Evolutionary conservation across 331 rosid species (phyloP), one percentile per base, ranked within the genome.

Genomic region (Acacia concinna): DNA sequence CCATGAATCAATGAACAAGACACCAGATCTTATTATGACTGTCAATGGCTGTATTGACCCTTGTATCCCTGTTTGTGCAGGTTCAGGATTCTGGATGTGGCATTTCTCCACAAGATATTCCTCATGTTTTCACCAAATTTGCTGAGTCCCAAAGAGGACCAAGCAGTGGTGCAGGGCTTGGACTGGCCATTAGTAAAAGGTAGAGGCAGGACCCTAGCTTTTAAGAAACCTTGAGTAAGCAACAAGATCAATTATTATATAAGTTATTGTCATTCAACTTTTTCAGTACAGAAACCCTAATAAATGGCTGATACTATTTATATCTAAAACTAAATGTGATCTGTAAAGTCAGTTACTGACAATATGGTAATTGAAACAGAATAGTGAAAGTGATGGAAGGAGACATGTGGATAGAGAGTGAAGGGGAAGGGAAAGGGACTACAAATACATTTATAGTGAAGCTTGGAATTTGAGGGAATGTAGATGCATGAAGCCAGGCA

Each of bases 61-160:
- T 5, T 25, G 25, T 69, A 71, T 78, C 76, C 74, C 74, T 60
- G 49, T 43, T 77, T 75, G 64, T 74, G 51, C 89, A 93, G 98
- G 90, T 95, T 79, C 90, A 91, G 86, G 99, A 95, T 81, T 88
- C 98, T 40, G 98, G 98, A 43, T 83, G 97, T 82, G 98, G 99
- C 66, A 82, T 95, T 90, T 90, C 65, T 34, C 90, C 87, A 6
- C 91, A 89, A 81, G 98, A 93, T 44, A 89, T 89, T 83, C 93
- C 91, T 6, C 87, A 52, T 84, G 74, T 95, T 68, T 93, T 93
- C 66, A 89, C 96, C 82, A 93, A 84, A 79, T 95, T 93, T 83
- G 60, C 91, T 52, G 93, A 88, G 68, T 84, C 87, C 8, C 88
- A 70, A 82, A 85, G 86, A 54, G 94, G 86, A 63, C 84, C 96